phyloP scores from a whole-genome alignment of 495 filamentous ascomycete species.

The Penicillium pancosmium region DNA sequence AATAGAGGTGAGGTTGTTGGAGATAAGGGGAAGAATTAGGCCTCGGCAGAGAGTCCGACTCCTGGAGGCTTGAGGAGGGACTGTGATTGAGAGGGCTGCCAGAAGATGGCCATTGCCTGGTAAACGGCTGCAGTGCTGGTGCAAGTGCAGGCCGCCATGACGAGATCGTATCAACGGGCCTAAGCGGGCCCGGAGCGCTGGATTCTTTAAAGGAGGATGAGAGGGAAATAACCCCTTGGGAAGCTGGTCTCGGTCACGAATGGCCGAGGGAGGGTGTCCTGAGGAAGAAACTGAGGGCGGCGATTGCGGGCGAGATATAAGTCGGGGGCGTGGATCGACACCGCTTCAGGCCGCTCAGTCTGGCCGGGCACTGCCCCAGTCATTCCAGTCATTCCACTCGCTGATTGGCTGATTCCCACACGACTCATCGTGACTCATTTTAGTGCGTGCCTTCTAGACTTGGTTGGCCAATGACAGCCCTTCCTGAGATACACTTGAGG shows the following conservation, averaged over 20 bases:
- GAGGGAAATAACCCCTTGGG: slow-evolving; percentile 1
- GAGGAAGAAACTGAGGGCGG: slow-evolving; percentile 23
- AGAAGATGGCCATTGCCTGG: slow-evolving; percentile 22
- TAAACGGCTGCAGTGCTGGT: slow-evolving; percentile 23
- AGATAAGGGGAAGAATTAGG: slow-evolving; percentile 14
- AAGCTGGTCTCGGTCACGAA: slow-evolving; percentile 19
- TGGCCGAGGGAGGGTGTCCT: slow-evolving; percentile 27
- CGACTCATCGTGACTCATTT: slow-evolving; percentile 40
- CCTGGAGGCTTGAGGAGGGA: slow-evolving; percentile 22
- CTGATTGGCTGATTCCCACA: slow-evolving; percentile 20
- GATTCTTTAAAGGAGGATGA: background rate
- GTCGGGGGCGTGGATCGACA: slow-evolving; percentile 6
- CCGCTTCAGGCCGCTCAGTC: slow-evolving; percentile 6
- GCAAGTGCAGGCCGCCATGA: slow-evolving; percentile 29
- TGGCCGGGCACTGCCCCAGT: background rate
- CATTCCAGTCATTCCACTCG: background rate
- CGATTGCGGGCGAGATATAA: slow-evolving; percentile 12
- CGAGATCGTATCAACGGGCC: slow-evolving; percentile 33
- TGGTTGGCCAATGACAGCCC: slow-evolving; percentile 17
- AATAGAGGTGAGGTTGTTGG: slow-evolving; percentile 12
- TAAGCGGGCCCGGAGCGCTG: slow-evolving; percentile 34
- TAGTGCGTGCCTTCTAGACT: slow-evolving; percentile 14
- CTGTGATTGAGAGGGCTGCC: slow-evolving; percentile 22
- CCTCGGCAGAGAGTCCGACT: slow-evolving; percentile 19
- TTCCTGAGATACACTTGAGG: background rate